These are phyloP conservation scores for Actinidia polygama DNA, from an alignment of 179 eudicot species.

Conservation along the genomic window DNA sequence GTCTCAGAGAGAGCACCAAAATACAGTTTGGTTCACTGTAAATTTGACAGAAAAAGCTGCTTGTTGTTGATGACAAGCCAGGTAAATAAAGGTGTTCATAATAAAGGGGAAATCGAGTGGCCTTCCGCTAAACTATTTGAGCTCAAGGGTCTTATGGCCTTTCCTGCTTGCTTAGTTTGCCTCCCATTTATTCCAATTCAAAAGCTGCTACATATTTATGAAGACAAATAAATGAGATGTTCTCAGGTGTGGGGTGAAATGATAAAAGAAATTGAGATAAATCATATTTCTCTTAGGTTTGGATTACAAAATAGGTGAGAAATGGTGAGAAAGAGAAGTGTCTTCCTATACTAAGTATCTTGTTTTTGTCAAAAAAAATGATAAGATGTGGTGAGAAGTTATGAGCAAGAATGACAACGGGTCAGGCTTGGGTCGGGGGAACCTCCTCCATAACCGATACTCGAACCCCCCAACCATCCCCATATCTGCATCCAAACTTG, in stretches of 20 bases:
- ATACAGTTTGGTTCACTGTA: slow-evolving; percentile 23
- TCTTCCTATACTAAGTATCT: no score
- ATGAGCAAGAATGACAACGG: slow-evolving; percentile 1
- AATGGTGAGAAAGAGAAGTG: no score
- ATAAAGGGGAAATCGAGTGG: slow-evolving; percentile 22
- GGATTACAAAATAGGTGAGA: no score
- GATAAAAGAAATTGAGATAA: no score
- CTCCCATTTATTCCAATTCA: slow-evolving; percentile 25
- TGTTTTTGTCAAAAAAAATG: no score
- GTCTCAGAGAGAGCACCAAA: slow-evolving; percentile 24
- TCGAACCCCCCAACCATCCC: no score
- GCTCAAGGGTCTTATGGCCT: slow-evolving; percentile 26
- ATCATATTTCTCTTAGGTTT: no score
- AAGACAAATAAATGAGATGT: slow-evolving; percentile 25
- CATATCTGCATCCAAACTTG: no score
- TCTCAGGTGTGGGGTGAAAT: no score
- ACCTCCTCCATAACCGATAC: no score
- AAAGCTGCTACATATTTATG: slow-evolving; percentile 34
- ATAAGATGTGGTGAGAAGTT: no score
- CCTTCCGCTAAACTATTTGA: background rate
- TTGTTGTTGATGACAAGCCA: slow-evolving; percentile 18
- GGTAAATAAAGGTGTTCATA: slow-evolving; percentile 19
- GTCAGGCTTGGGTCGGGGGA: background rate
- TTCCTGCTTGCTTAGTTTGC: slow-evolving; percentile 22
- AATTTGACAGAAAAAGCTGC: slow-evolving; percentile 16